A percentile compares a stretch with the other conserved stretches of the same genome.
Evolutionary conservation across 306 rosid genomes (phyloP).

Genomic region (Echinosophora koreensis): DNA sequence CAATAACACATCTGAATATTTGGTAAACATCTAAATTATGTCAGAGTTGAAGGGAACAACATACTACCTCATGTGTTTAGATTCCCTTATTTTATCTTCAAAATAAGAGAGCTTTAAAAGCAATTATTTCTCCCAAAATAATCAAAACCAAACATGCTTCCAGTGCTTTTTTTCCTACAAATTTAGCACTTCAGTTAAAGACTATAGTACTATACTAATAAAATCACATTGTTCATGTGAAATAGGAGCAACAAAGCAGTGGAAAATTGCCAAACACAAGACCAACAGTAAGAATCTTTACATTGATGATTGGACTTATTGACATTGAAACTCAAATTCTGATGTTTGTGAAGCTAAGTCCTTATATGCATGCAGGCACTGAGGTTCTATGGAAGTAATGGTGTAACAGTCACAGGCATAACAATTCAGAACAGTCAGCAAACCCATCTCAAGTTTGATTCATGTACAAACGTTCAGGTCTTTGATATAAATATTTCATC

Average conservation of each 20-base stretch:
- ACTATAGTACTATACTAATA: neutral
- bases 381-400: constrained; percentile 75
- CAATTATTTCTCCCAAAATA: too few relatives aligned
- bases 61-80: too few relatives aligned
- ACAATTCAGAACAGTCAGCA: constrained; percentile 78
- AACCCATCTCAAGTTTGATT: constrained; percentile 74
- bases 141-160: too few relatives aligned
- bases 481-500: constrained; percentile 57
- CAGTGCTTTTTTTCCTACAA: too few relatives aligned
- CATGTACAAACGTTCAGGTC: constrained; percentile 68
- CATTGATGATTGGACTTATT: neutral
- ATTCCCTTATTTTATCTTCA: too few relatives aligned
- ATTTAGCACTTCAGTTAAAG: neutral
- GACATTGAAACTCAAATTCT: neutral
- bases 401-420: constrained; percentile 69
- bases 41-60: neutral
- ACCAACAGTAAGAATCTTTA: constrained; percentile 64
- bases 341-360: neutral
- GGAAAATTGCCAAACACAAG: constrained; percentile 59
- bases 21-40: constrained; percentile 14
- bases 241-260: constrained; percentile 20
- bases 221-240: neutral
- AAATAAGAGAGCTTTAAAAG: too few relatives aligned
- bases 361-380: constrained; percentile 59
- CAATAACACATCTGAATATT: neutral